Conservation (phyloP, 2,329 filamentous ascomycete genomes). For the Trichoderma sp. region DNA sequence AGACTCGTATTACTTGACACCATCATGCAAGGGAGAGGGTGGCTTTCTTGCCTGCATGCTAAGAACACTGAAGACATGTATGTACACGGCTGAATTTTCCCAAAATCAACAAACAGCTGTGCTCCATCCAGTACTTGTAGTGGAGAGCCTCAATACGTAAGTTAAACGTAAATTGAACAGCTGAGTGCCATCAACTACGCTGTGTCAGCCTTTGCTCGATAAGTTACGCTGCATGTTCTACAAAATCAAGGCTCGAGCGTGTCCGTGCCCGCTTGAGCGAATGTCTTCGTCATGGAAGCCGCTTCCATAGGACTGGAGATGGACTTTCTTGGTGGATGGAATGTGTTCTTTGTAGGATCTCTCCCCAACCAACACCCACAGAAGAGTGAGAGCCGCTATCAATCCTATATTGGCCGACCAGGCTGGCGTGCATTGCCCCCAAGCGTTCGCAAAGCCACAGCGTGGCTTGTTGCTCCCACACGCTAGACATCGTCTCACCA, state of each 20-base stretch:
- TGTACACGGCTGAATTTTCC: neutral
- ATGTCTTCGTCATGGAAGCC: neutral
- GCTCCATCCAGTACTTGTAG: neutral
- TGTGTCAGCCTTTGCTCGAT: neutral
- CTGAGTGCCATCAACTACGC: neutral
- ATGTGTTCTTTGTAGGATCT: neutral
- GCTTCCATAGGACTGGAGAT: neutral
- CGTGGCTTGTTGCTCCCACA: slow-evolving; percentile 24
- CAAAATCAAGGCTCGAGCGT: neutral
- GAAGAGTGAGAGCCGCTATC: neutral
- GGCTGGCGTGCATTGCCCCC: slow-evolving; percentile 3
- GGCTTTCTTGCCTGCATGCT: neutral
- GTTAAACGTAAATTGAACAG: neutral
- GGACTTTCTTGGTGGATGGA: neutral
- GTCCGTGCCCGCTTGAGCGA: neutral
- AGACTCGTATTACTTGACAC: neutral
- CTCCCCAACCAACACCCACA: neutral
- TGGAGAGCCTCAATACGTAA: neutral
- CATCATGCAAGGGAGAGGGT: neutral
- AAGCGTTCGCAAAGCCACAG: slow-evolving; percentile 5
- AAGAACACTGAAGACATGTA: neutral
- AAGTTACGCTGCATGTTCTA: neutral
- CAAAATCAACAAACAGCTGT: neutral
- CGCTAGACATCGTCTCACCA: slow-evolving; percentile 25
- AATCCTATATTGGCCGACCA: neutral